Base-by-base conservation (phyloP, 768 basidiomycete species). In the Lactarius akahatsu region DNA sequence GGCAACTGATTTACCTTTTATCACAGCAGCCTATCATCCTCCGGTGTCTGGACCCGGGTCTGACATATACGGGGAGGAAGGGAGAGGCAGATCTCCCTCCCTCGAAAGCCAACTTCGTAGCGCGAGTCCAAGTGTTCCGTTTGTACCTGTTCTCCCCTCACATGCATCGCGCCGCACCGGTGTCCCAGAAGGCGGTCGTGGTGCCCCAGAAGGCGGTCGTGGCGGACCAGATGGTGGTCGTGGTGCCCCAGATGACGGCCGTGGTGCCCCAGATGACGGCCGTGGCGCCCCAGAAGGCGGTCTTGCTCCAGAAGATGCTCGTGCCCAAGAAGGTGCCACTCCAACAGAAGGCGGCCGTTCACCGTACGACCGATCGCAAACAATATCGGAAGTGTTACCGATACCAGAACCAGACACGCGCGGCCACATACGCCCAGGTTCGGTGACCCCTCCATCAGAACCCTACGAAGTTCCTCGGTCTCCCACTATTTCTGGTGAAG, bases 21-120 rank as follows among this genome's bases (percentile, higher is more conserved):
- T 54, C 3, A 20, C 26, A 67, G 66, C 41, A 67, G 66, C 41
- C 26, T 63, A 63, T 45, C 52, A 63, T 38, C 66, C 62, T n/a
- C 66, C 66, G 4, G 45, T 63, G 28, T 67, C 61, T 55, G 57
- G 57, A 41, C 66, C 57, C n/a, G 43, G 54, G 11, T 58, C 65
- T 20, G 63, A 47, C 28, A n/a, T 54, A 41, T 64, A 58, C 18
- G 43, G 15, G 10, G 45, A 58, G 1, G 63, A 40, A 36, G 60
- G 11, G 6, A 59, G 47, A 59, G 13, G 47, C 20, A 40, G 15
- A 62, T 32, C 56, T 2, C 66, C 61, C 16, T 9, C 61, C 6
- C 40, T 66, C 9, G 66, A 67, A 41, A 30, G 32, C 26, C 66
- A 59, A 23, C 4, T 55, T 30, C 66, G 66, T 10, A 15, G 13